Base-by-base conservation (phyloP, 1,139 yeast genomes). In the Saccharomycopsis hybrid region DNA sequence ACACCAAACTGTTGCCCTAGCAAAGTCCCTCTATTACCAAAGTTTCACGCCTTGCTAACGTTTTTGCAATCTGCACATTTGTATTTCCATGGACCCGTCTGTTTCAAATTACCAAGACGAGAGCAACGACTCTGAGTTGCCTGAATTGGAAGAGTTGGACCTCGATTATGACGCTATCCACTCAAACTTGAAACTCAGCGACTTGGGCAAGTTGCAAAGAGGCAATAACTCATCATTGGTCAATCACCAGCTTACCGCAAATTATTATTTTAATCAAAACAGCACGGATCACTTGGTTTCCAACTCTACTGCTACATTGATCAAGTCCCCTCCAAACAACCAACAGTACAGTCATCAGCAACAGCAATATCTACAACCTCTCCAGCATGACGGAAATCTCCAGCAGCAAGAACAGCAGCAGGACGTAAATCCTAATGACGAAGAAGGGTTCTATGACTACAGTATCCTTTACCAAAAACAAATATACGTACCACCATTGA, bases 401-500 rank as follows among this genome's bases (percentile, higher is more conserved):
- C 18, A 13, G 8, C 8, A 13, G 2, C 41, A 37, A 37, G 25
- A 13, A 37, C 7, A 41, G 5, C 41, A 43, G 5, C n/a, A 32
- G 4, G n/a, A n/a, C n/a, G n/a, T n/a, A n/a, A n/a, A n/a, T n/a
- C n/a, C n/a, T n/a, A n/a, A n/a, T n/a, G 24, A 43, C 41, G 46
- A 29, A n/a, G 32, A 13, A 24, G 11, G 11, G n/a, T 30, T 25
- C 32, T 41, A 36, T 27, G 27, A 35, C 27, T 41, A 41, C 36
- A 35, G 29, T 25, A 30, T 36, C n/a, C 37, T 41, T 29, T 47
- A 42, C 33, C 27, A 27, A 7, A 38, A 38, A 39, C 31, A 41
- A 33, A 27, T 41, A 25, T 74, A 70, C 56, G 95, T 88, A 5
- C 97, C 98, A 2, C 98, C 98, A 1, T 72, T 92, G 58, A 89